Base-by-base conservation (phyloP, 805 yeast species). In the Millerozyma acaciae region DNA sequence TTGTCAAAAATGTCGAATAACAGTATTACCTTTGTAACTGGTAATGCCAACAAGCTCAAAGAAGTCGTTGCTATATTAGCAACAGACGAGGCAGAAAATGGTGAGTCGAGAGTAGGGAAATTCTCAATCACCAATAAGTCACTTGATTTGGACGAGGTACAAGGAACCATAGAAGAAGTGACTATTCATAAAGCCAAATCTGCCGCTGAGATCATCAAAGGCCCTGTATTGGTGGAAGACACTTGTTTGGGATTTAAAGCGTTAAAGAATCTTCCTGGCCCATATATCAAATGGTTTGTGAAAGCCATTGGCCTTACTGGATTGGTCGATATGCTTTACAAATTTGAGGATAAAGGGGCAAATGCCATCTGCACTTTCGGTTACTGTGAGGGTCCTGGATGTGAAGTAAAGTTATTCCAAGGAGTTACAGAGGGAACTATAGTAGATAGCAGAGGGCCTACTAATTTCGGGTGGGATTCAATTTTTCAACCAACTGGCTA, bases 161-260 rank as follows among this genome's bases (percentile, higher is more conserved):
- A 93, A 61, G 98, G 96, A 19, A 62, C 90, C 15, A 73, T 88
- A 30, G 80, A 80, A 26, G 84, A 84, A 34, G 90, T 93, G 26
- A 84, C 96, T 0, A 69, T 67, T 28, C 85, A 79, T 51, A 93
- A 93, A 56, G 86, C 94, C 36, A 61, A 69, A 48, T 70, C 79
- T 8, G 96, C 96, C 2, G 83, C 90, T 5, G 51, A 57, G 8
- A 52, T 75, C 6, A 55, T 79, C 3, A 54, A 67, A 3, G 93
- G 95, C 0, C 90, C 97, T 0, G 97, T 87, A 0, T 68, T 93
- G 37, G 96, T 89, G 3, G 99, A 93, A 54, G 99, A 93, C 50
- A 93, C 98, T 0, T 89, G 95, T 32, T 72, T 93, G 24, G 85
- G 83, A 4, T 93, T 84, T 58, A 73, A 73, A 31, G 96, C 95